A percentile compares a stretch with the other conserved stretches of the same genome.
Evolutionary conservation across 2,329 filamentous ascomycete genomes (phyloP).

Genomic region (Aulographum hederae): DNA sequence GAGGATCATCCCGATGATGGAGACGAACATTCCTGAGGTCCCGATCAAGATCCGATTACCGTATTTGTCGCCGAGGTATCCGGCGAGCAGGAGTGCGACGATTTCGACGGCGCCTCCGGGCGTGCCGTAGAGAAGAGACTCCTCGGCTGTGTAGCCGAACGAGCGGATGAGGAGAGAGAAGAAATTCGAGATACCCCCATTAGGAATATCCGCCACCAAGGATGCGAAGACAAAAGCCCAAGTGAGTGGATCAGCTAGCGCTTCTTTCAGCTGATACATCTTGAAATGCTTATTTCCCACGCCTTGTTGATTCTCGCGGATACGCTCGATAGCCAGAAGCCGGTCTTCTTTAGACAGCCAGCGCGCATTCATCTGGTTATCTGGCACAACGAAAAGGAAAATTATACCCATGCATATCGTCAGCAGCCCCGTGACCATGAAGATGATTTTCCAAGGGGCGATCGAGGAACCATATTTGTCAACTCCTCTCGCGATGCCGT

Average conservation of each 20-base stretch:
- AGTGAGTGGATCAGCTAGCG: slow-evolving; percentile 36
- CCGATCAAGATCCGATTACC: slow-evolving; percentile 39
- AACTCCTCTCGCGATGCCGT: slow-evolving; percentile 41
- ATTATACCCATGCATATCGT: slow-evolving; percentile 22
- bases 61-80: slow-evolving; percentile 37
- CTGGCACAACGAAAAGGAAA: slow-evolving; percentile 31
- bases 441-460: slow-evolving; percentile 46
- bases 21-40: slow-evolving; percentile 29
- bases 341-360: slow-evolving; percentile 50
- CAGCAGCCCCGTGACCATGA: slow-evolving; percentile 27
- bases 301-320: slow-evolving; percentile 58
- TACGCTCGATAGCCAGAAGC: slow-evolving; percentile 48
- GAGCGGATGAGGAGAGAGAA: slow-evolving; percentile 41
- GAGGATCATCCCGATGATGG: slow-evolving; percentile 44
- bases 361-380: slow-evolving; percentile 40
- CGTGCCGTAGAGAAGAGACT: slow-evolving; percentile 46
- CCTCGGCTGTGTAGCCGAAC: slow-evolving; percentile 45
- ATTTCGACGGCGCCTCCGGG: slow-evolving; percentile 49
- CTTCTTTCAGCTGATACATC: slow-evolving; percentile 43
- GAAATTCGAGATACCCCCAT: slow-evolving; percentile 42
- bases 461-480: slow-evolving; percentile 36
- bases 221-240: slow-evolving; percentile 43
- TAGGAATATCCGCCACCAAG: slow-evolving; percentile 37
- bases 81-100: slow-evolving; percentile 35
- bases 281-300: slow-evolving; percentile 55